Conservation (phyloP, 306 rosid genomes). For the Trifolium fragiferum region DNA sequence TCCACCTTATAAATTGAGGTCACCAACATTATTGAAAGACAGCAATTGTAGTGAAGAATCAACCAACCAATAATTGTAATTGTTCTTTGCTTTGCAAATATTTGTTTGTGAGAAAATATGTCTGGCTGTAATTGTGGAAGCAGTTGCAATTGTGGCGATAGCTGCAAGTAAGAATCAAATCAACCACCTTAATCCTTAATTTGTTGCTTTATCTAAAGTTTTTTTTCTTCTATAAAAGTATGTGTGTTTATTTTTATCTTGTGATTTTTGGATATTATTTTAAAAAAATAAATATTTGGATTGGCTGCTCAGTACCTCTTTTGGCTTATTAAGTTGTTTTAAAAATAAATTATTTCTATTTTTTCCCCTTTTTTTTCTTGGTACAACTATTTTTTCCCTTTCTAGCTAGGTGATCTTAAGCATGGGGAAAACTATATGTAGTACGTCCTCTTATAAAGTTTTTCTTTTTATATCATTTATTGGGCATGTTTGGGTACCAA, state of each 20-base stretch:
- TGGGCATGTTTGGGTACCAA: neutral
- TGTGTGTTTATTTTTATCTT: neutral
- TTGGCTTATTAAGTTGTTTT: neutral
- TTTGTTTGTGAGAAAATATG: constrained; percentile 40
- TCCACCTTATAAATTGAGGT: neutral
- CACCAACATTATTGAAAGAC: neutral
- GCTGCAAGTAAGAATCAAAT: constrained; percentile 48
- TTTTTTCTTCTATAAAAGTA: neutral
- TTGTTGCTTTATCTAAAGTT: neutral
- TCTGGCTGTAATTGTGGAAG: constrained; percentile 67
- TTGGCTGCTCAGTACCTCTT: neutral
- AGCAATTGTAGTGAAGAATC: neutral
- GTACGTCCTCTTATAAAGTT: neutral
- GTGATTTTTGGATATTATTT: neutral
- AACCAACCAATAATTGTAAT: neutral
- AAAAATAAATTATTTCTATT: too few species aligned
- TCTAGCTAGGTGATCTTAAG: neutral
- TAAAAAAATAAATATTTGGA: neutral
- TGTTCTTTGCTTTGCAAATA: neutral
- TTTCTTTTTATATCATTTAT: neutral
- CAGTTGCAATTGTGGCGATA: constrained; percentile 55
- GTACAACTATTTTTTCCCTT: neutral
- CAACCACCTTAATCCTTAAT: neutral
- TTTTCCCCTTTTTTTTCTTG: too few species aligned
- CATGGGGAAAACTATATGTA: too few species aligned